These are phyloP conservation scores for Diatrype stigma DNA, from an alignment of 2,329 filamentous ascomycete genomes.

Conservation along the genomic window DNA sequence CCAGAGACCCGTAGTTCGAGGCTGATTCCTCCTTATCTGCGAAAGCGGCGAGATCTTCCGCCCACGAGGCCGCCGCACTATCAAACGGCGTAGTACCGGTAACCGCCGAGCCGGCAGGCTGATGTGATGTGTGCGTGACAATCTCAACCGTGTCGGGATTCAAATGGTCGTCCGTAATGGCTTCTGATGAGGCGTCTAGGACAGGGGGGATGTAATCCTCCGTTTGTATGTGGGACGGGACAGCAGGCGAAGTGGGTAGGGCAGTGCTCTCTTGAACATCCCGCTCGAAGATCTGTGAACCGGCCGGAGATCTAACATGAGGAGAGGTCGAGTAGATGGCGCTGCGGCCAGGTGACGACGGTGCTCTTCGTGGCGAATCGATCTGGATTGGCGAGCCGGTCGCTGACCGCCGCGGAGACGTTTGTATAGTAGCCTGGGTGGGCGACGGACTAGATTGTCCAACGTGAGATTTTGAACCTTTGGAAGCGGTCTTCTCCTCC, in stretches of 20 bases:
- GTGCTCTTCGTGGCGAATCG: constrained; percentile 42
- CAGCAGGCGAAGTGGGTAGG: constrained; percentile 74
- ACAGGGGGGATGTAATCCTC: constrained; percentile 93
- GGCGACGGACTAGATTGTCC: constrained; percentile 30
- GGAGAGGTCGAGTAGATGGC: constrained; percentile 67
- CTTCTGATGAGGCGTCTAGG: constrained; percentile 83
- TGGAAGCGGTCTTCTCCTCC: constrained; percentile 28
- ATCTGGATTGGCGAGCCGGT: constrained; percentile 40
- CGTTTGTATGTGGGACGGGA: constrained; percentile 87
- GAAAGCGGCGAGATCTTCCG: constrained; percentile 54
- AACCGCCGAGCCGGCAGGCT: constrained; percentile 69
- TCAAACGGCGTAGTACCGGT: constrained; percentile 41
- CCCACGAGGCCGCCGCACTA: constrained; percentile 47
- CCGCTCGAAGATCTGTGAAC: constrained; percentile 84
- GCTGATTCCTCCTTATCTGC: constrained; percentile 57
- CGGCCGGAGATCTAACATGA: constrained; percentile 71
- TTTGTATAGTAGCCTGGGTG: constrained; percentile 26
- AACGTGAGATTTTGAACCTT: constrained; percentile 26
- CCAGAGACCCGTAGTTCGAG: constrained; percentile 73
- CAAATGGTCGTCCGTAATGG: constrained; percentile 81
- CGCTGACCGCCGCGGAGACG: constrained; percentile 33
- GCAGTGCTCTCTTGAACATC: constrained; percentile 79
- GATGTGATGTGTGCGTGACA: constrained; percentile 79
- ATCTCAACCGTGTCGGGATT: constrained; percentile 91
- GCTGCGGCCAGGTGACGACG: constrained; percentile 62